phyloP scores from a whole-genome alignment of 129 eudicot genomes.

The Ambrosia artemisiifolia region DNA sequence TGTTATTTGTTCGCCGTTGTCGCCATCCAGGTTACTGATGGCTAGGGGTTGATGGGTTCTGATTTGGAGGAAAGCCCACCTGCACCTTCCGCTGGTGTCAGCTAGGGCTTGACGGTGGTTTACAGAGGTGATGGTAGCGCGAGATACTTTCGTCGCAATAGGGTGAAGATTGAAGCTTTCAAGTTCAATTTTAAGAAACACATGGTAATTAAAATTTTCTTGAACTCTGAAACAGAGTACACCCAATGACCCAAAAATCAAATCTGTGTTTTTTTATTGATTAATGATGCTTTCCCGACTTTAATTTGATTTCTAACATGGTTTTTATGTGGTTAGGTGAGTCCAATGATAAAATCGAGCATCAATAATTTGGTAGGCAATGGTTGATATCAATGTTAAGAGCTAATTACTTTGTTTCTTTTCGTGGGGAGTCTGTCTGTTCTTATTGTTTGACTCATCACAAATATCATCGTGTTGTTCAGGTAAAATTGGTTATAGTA shows the following conservation, averaged over 20 bases:
- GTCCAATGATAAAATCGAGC: constrained; percentile 40
- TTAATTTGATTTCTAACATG: background rate
- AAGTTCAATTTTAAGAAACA: background rate
- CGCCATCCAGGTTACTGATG: no score
- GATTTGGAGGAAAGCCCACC: no score
- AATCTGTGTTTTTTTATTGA: background rate
- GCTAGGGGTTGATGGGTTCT: no score
- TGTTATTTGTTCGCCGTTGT: no score
- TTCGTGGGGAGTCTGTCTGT: constrained; percentile 46
- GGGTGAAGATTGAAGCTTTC: constrained; percentile 28
- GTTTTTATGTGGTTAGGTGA: constrained; percentile 28
- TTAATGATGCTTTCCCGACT: background rate
- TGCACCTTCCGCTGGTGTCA: no score
- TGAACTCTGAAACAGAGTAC: background rate
- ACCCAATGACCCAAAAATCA: background rate
- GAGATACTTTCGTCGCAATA: background rate
- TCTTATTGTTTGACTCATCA: constrained; percentile 56
- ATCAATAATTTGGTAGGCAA: constrained; percentile 41
- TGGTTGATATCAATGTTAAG: constrained; percentile 55
- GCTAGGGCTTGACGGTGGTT: no score
- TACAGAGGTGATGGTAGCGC: no score
- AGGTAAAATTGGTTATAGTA: constrained; percentile 25
- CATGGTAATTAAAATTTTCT: constrained; percentile 26
- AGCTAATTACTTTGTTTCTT: constrained; percentile 46
- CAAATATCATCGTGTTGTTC: constrained; percentile 51